Base-by-base conservation (phyloP, 176 grass and related monocot species). In the Ensete ventricosum region DNA sequence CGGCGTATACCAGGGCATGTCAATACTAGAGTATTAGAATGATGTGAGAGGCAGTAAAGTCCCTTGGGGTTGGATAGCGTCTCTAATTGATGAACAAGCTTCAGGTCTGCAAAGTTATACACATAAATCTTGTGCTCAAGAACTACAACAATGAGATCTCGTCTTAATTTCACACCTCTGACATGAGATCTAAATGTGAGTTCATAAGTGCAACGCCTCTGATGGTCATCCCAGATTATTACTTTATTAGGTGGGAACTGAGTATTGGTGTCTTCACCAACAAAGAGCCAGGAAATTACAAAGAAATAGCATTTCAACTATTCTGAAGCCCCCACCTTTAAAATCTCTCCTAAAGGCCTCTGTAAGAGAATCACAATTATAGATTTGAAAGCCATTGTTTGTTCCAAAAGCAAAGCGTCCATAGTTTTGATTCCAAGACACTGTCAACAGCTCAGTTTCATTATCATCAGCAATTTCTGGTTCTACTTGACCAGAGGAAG, bases 41-140 rank as follows among this genome's bases (percentile, higher is more conserved):
- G 55, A 66, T 76, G 80, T n/a, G 81, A 91, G 67, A 78, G 71
- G 74, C 85, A 77, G 16, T 73, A 84, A 8, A 91, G 67, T 25
- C 82, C 82, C 67, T 73, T 80, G 11, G 48, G 77, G 77, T 81
- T 82, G 50, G 64, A 57, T 11, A 66, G n/a, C n/a, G 78, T 85
- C 64, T 71, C 54, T 50, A 72, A 77, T 75, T 73, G 72, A 76
- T 64, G 80, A 51, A 73, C 27, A 80, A 84, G 77, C 77, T 27
- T 55, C 53, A 78, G 76, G 26, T 77, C 78, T 12, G 72, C 73
- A 59, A 86, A 78, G 9, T 80, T 74, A 43, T 76, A 79, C 24
- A 86, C 67, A 50, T 83, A 81, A 65, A 58, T 52, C 75, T 84
- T 67, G 78, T 77, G 43, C 43, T 85, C 83, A 19, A 85, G 72